Evolutionary conservation across 495 filamentous ascomycete genomes (phyloP).

Genomic region (Cudoniella acicularis): DNA sequence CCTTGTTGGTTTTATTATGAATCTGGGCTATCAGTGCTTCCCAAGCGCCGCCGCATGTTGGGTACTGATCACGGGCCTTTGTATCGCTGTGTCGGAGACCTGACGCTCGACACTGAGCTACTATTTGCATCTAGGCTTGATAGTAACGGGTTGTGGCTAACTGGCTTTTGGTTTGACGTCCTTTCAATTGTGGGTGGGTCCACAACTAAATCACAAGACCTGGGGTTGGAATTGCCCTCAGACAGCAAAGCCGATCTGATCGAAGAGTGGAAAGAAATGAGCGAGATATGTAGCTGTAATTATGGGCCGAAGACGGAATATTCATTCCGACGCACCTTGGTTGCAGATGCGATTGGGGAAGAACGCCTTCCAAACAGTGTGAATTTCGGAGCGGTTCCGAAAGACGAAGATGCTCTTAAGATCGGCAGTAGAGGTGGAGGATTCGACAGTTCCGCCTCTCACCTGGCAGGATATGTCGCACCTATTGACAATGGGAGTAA

Average conservation of each 20-base stretch:
- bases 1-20: not conserved
- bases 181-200: not conserved
- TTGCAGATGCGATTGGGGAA: not conserved
- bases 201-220: not conserved
- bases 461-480: no score
- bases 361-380: slow-evolving; percentile 16
- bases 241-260: not conserved
- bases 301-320: not conserved
- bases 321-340: not conserved
- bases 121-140: not conserved
- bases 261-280: not conserved
- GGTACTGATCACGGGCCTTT: not conserved
- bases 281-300: not conserved
- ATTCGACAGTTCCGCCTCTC: no score
- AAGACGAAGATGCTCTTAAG: no score
- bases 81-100: not conserved
- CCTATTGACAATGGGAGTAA: no score
- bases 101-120: not conserved
- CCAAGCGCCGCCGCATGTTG: not conserved
- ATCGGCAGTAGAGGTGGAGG: no score
- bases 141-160: not conserved
- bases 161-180: not conserved
- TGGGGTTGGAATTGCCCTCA: not conserved
- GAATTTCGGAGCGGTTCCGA: no score
- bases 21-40: not conserved